Conservation (phyloP, 2,329 filamentous ascomycete species). For the Pleochaeta shiraiana region DNA sequence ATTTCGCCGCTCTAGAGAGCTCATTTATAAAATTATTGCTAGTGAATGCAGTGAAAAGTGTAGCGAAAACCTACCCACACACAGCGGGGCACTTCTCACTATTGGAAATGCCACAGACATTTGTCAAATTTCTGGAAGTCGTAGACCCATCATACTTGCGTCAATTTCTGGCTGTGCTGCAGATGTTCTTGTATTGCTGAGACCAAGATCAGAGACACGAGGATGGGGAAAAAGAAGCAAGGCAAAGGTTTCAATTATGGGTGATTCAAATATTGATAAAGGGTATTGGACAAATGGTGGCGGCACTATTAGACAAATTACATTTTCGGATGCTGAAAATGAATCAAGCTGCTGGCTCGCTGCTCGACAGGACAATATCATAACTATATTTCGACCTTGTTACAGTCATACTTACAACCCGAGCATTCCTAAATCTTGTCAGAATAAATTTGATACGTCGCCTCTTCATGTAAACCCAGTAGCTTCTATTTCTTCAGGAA, state of each 20-base stretch:
- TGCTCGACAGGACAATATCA: conserved; percentile 22
- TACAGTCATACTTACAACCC: conserved; percentile 9
- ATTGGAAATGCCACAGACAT: conserved; percentile 10
- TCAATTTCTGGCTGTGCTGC: conserved; percentile 16
- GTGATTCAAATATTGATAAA: conserved; percentile 10
- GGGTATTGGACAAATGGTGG: conserved; percentile 18
- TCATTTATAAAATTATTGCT: conserved; percentile 6
- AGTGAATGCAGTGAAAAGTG: background rate
- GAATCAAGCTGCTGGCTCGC: conserved; percentile 23
- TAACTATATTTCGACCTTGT: conserved; percentile 22
- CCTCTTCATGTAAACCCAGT: conserved; percentile 33
- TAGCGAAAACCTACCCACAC: background rate
- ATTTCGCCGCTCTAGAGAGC: conserved; percentile 8
- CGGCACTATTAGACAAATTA: conserved; percentile 26
- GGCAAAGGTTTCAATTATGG: conserved; percentile 10
- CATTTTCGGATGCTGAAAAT: conserved; percentile 21
- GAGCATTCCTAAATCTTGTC: conserved; percentile 5
- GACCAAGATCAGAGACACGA: conserved; percentile 11
- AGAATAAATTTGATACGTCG: conserved; percentile 20
- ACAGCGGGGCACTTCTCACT: conserved; percentile 11
- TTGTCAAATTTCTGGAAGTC: conserved; percentile 9
- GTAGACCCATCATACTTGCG: conserved; percentile 11
- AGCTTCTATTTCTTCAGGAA: conserved; percentile 26
- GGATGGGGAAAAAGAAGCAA: conserved; percentile 13
- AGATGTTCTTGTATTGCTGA: conserved; percentile 15